Percentiles rank a stretch among this genome's conserved stretches.
These are phyloP conservation scores for Agrostemma githago DNA, from an alignment of 148 eudicot genomes.

Conservation along the genomic window DNA sequence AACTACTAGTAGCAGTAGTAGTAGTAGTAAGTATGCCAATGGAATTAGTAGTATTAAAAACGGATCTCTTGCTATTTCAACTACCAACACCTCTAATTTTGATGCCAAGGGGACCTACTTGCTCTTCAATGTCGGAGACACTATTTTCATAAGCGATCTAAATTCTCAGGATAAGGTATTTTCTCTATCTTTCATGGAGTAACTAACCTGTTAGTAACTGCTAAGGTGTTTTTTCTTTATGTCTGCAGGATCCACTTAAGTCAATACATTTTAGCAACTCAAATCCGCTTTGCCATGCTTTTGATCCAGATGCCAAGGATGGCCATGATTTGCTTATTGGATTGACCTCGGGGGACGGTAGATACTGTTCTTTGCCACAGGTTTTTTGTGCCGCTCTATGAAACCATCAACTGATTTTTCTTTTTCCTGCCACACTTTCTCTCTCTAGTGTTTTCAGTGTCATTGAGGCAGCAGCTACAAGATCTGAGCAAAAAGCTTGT, in stretches of 20 bases:
- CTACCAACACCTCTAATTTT: conserved; percentile 46
- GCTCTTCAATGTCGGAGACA: conserved; percentile 82
- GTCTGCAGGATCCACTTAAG: conserved; percentile 74
- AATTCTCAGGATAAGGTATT: conserved; percentile 87
- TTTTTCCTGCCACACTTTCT: neutral
- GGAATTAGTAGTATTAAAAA: conserved; percentile 43
- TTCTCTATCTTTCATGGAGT: neutral
- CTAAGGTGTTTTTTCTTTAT: conserved; percentile 12
- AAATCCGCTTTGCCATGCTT: conserved; percentile 89
- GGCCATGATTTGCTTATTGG: conserved; percentile 94
- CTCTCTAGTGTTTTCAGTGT: conserved; percentile 69
- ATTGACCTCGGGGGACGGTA: conserved; percentile 81
- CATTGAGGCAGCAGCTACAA: conserved; percentile 82
- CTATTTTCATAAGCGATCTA: conserved; percentile 74
- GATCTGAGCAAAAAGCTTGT: conserved; percentile 88
- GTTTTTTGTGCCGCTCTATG: neutral
- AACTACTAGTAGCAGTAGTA: neutral
- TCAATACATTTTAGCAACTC: conserved; percentile 78
- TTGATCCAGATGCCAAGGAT: conserved; percentile 81
- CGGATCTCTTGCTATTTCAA: conserved; percentile 55
- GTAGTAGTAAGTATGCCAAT: conserved; percentile 42
- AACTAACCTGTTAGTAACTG: neutral
- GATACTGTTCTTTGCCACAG: conserved; percentile 13
- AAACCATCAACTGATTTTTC: neutral
- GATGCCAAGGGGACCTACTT: conserved; percentile 86